These are phyloP conservation scores for Retiboletus fuscus DNA, from an alignment of 1,284 basidiomycete genomes.

Conservation along the genomic window DNA sequence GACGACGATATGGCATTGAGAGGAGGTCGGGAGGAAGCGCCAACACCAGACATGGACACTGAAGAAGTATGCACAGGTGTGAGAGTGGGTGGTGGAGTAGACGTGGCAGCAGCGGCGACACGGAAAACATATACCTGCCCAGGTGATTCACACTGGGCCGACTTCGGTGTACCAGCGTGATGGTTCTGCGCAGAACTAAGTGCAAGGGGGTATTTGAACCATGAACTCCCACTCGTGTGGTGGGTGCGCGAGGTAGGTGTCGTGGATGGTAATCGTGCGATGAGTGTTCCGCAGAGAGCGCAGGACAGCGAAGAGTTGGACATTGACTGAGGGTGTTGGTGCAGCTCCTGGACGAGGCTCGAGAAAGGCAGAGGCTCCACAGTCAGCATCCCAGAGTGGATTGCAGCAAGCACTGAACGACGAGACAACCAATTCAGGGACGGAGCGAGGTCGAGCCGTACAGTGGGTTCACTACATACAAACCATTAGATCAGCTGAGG, in stretches of 20 bases:
- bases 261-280: constrained; percentile 49
- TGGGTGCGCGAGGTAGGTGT: constrained; percentile 37
- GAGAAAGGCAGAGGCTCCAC: constrained; percentile 85
- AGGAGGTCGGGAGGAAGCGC: constrained; percentile 43
- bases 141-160: constrained; percentile 49
- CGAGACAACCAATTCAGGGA: constrained; percentile 94
- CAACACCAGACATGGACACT: constrained; percentile 31
- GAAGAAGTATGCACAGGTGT: constrained; percentile 40
- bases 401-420: constrained; percentile 86
- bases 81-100: constrained; percentile 46
- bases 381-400: constrained; percentile 88
- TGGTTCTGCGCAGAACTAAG: constrained; percentile 47
- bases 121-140: constrained; percentile 72
- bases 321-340: constrained; percentile 41
- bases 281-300: constrained; percentile 80
- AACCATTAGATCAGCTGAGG: constrained; percentile 22
- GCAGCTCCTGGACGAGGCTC: constrained; percentile 64
- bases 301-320: constrained; percentile 63
- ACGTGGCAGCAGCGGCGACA: constrained; percentile 52
- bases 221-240: constrained; percentile 53
- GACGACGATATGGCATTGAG: constrained; percentile 38
- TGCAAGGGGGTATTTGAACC: constrained; percentile 68
- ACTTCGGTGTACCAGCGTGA: constrained; percentile 44
- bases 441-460: constrained; percentile 93
- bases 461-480: constrained; percentile 79